Base-by-base conservation (phyloP, 768 basidiomycete genomes). In the Suillus subaureus region DNA sequence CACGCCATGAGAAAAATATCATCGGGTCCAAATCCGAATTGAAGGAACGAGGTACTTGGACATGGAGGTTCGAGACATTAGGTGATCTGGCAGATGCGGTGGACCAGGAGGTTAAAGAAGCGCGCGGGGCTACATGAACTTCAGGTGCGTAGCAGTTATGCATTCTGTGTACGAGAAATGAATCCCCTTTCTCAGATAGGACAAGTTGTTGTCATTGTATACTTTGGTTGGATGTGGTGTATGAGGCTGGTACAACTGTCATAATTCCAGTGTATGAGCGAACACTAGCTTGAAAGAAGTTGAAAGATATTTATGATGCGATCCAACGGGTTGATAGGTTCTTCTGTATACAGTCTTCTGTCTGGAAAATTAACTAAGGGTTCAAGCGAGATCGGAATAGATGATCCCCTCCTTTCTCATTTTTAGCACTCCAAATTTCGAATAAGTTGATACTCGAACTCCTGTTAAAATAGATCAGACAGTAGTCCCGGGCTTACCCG, bases 71-170 rank as follows among this genome's bases (percentile, higher is more conserved):
- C 68, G 79, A 82, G 65, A 89, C 87, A 4, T 70, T 92, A 55
- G 84, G 83, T 35, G 82, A 83, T 51, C 80, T 92, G 82, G 87
- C 87, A 18, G 83, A 83, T 39, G 88, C 83, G 1, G 86, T 91
- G 1, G 82, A 84, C 61, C 70, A 72, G 62, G 85, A 84, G 63
- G 51, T 61, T n/a, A 28, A 28, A 33, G 54, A 33, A 33, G 31
- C 37, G 7, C n/a, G 21, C 61, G 54, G 21, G 12, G 18, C 40
- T 21, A 12, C 26, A 42, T 60, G 28, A 28, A 49, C 12, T 47
- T 52, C 9, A 54, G 28, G 52, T 54, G 9, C 28, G 28, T 11
- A 31, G 18, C 8, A 31, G 8, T 54, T 2, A 54, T 54, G 21
- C 9, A 54, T 18, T 18, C 58, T 40, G 6, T 40, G 6, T 21